Evolutionary conservation across 805 yeast species (phyloP).

Genomic region (Dipodascus geniculatus): DNA sequence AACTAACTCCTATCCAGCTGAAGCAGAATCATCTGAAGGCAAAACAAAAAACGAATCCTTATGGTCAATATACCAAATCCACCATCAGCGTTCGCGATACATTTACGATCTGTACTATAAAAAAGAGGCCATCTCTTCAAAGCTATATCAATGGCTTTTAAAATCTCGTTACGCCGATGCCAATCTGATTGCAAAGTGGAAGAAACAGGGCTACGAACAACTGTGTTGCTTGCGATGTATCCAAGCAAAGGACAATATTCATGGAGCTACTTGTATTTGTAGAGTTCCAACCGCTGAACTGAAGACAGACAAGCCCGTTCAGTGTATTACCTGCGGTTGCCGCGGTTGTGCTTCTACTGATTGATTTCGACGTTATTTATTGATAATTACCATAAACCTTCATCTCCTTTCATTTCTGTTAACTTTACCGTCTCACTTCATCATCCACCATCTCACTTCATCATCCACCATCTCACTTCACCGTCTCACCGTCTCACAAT

Average conservation of each 20-base stretch:
- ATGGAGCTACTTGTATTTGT: slow-evolving; percentile 68
- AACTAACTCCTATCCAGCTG: slow-evolving; percentile 21
- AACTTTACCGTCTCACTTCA: no score
- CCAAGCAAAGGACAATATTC: slow-evolving; percentile 46
- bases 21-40: slow-evolving; percentile 31
- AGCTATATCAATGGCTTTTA: slow-evolving; percentile 63
- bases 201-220: slow-evolving; percentile 74
- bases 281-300: slow-evolving; percentile 60
- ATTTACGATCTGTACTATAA: slow-evolving; percentile 64
- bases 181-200: slow-evolving; percentile 73
- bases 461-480: no score
- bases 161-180: slow-evolving; percentile 56
- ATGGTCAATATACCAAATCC: slow-evolving; percentile 61
- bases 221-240: slow-evolving; percentile 78
- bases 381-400: background rate
- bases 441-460: no score
- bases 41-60: slow-evolving; percentile 41
- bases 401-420: no score
- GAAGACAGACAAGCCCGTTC: slow-evolving; percentile 27
- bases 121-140: slow-evolving; percentile 51
- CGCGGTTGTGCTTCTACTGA: slow-evolving; percentile 73
- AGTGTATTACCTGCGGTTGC: slow-evolving; percentile 78
- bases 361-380: slow-evolving; percentile 18
- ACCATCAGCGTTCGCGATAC: slow-evolving; percentile 67
- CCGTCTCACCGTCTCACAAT: no score